Conservation (phyloP, 176 grass and related monocot species). For the Aegilops speltoides region DNA sequence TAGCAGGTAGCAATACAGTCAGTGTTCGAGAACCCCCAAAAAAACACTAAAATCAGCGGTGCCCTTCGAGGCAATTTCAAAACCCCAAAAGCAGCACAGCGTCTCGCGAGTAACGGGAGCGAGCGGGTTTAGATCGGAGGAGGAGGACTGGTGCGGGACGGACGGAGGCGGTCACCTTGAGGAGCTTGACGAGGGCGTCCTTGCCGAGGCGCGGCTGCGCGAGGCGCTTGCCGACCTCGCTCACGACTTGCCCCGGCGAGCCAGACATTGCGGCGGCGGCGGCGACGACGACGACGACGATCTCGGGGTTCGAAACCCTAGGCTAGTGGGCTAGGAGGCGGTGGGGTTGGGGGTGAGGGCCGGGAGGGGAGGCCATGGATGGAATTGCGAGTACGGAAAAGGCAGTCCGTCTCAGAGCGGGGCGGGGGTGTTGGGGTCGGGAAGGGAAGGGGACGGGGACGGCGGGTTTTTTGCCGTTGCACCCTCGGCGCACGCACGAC, state of each 20-base stretch:
- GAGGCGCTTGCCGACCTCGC: slow-evolving; percentile 73
- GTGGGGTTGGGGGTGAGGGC: background rate
- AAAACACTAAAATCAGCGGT: background rate
- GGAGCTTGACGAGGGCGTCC: slow-evolving; percentile 80
- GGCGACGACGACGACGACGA: background rate
- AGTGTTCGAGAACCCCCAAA: background rate
- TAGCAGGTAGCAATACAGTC: background rate
- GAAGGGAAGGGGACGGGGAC: background rate
- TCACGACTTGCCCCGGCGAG: slow-evolving; percentile 49
- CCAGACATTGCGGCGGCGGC: slow-evolving; percentile 20
- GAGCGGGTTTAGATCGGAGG: background rate
- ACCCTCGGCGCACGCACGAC: background rate
- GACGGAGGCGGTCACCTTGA: slow-evolving; percentile 57
- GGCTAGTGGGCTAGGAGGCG: slow-evolving; percentile 18
- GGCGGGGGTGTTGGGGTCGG: background rate
- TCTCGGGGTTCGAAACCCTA: slow-evolving; percentile 36
- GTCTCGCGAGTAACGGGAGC: background rate
- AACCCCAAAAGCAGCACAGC: background rate
- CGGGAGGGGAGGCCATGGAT: slow-evolving; percentile 30
- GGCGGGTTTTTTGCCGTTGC: background rate
- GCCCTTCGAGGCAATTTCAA: background rate
- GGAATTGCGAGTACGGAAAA: background rate
- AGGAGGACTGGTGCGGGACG: background rate
- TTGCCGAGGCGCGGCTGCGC: slow-evolving; percentile 78
- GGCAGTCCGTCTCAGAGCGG: background rate